phyloP scores from a whole-genome alignment of 805 yeast species.

The Yarrowia sp. region DNA sequence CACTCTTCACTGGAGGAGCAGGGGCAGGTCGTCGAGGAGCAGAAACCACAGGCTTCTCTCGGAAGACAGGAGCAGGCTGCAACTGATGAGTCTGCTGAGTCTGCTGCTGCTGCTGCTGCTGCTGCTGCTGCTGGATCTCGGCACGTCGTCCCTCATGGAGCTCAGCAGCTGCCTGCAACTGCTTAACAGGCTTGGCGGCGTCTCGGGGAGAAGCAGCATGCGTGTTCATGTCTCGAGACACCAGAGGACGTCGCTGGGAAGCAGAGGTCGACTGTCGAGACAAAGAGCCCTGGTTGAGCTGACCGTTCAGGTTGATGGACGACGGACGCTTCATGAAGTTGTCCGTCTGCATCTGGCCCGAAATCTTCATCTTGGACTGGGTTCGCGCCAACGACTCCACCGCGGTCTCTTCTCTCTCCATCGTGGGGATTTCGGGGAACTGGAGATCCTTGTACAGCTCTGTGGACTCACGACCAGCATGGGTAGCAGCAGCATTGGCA shows the following conservation, averaged over 20 bases:
- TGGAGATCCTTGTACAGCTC: slow-evolving; percentile 18
- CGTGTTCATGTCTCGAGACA: slow-evolving; percentile 1
- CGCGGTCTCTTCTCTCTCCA: not conserved
- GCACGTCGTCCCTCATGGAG: not conserved
- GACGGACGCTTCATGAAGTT: slow-evolving; percentile 28
- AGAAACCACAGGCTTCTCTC: slow-evolving; percentile 4
- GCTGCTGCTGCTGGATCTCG: not conserved
- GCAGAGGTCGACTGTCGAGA: not conserved
- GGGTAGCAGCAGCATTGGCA: not conserved
- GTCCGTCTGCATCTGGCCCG: slow-evolving; percentile 31
- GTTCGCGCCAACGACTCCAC: not conserved
- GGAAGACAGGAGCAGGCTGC: slow-evolving; percentile 17
- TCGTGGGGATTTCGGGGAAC: slow-evolving; percentile 20
- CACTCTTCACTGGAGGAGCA: not conserved
- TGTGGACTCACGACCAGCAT: not conserved
- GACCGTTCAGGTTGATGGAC: slow-evolving; percentile 25
- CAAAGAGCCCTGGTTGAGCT: slow-evolving; percentile 4
- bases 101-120: not conserved
- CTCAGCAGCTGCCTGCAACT: slow-evolving; percentile 2
- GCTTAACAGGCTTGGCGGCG: slow-evolving; percentile 5
- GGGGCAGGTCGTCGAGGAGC: slow-evolving; percentile 15
- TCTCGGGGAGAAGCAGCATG: not conserved
- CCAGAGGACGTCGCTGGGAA: slow-evolving; percentile 8
- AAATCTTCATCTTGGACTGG: slow-evolving; percentile 28
- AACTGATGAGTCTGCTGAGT: not conserved